phyloP scores from a whole-genome alignment of 495 filamentous ascomycete species.

The Lasiosphaeria hispida region DNA sequence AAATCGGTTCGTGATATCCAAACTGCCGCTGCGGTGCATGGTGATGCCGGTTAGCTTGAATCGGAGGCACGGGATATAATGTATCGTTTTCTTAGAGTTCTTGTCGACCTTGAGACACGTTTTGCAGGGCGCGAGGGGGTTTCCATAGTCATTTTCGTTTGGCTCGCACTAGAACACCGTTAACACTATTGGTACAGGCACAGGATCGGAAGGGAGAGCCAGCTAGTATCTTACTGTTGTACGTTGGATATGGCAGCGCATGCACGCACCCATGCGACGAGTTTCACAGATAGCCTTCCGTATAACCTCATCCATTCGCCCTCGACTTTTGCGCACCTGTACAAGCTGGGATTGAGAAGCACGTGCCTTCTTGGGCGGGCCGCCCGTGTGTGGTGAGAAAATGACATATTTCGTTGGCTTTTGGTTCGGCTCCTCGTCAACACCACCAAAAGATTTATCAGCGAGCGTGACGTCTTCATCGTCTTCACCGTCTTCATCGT shows the following conservation, averaged over 20 bases:
- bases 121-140: conserved; percentile 33
- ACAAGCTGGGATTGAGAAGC: background rate
- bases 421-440: no score
- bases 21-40: conserved; percentile 38
- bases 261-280: conserved; percentile 39
- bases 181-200: background rate
- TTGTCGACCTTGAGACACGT: conserved; percentile 35
- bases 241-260: conserved; percentile 45
- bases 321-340: conserved; percentile 15
- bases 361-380: background rate
- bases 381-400: no score
- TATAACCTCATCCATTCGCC: conserved; percentile 12
- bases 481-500: no score
- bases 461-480: no score
- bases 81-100: conserved; percentile 45
- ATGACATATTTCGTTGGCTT: no score
- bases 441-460: no score
- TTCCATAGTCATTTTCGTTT: conserved; percentile 25
- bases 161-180: conserved; percentile 16
- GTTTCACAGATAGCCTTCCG: conserved; percentile 36
- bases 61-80: conserved; percentile 40
- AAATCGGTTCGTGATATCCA: conserved; percentile 41
- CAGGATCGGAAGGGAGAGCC: conserved; percentile 1
- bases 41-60: conserved; percentile 37
- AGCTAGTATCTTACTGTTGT: conserved; percentile 35